A percentile compares a stretch with the other conserved stretches of the same genome.
These are phyloP conservation scores for Mucor saturninus DNA, from an alignment of 371 early-diverging fungal species.

Conservation along the genomic window DNA sequence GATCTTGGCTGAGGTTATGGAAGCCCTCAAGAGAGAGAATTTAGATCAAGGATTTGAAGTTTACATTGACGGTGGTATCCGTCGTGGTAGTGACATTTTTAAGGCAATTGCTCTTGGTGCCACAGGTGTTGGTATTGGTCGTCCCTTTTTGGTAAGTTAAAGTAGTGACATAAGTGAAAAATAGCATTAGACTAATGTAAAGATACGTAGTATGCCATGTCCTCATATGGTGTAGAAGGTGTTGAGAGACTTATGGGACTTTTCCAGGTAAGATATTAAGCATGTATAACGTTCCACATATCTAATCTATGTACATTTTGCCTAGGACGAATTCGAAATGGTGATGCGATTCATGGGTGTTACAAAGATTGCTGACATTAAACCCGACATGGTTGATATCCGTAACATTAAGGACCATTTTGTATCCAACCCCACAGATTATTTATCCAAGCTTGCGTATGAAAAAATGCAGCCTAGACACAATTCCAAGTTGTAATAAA, in stretches of 20 bases:
- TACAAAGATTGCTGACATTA: conserved; percentile 63
- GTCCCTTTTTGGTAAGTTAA: conserved; percentile 74
- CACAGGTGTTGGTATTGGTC: conserved; percentile 90
- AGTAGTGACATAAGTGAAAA: neutral
- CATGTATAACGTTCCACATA: conserved; percentile 20
- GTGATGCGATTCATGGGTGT: conserved; percentile 80
- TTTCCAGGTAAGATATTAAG: conserved; percentile 56
- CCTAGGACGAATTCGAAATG: conserved; percentile 70
- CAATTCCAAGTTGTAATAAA: conserved; percentile 8
- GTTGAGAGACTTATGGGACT: conserved; percentile 76
- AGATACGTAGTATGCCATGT: conserved; percentile 63
- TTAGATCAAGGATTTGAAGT: conserved; percentile 75
- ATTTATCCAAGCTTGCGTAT: conserved; percentile 45
- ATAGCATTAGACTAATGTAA: neutral
- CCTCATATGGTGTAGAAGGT: conserved; percentile 77
- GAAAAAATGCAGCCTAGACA: conserved; percentile 49
- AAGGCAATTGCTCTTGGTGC: conserved; percentile 97
- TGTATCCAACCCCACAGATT: conserved; percentile 46
- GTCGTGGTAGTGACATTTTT: conserved; percentile 89
- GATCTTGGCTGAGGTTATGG: conserved; percentile 83
- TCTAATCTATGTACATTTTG: too few relatives aligned
- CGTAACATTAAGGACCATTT: conserved; percentile 57
- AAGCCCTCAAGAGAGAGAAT: conserved; percentile 57
- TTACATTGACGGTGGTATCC: conserved; percentile 92
- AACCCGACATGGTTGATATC: conserved; percentile 61